Base-by-base conservation (phyloP, 1,139 yeast genomes). In the Yamadazyma buinensis region DNA sequence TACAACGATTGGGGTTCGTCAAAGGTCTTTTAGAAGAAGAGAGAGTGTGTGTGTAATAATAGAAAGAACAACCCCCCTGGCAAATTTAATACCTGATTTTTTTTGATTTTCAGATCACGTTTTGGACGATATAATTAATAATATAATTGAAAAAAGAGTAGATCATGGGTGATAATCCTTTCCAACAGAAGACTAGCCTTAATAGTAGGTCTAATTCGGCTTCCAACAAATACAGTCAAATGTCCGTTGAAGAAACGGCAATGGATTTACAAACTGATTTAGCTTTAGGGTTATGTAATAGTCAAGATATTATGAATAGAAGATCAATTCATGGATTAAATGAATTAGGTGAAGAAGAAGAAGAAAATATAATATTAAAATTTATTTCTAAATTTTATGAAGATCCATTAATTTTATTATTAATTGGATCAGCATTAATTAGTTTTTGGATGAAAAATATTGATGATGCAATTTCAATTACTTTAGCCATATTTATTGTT, bases 361-460 rank as follows among this genome's bases (percentile, higher is more conserved):
- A 84, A 28, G 97, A 90, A 46, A 75, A 77, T 39, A 52, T 90
- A 32, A 40, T 75, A 12, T 59, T 74, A 62, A 84, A 84, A 55
- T 92, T 92, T 49, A 37, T 87, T 17, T 70, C 82, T 37, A 86
- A 81, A 36, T 90, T 92, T 53, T 81, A 84, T 49, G 92, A 84
- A 48, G 95, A 90, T 60, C 96, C 96, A 13, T 69, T 92, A 59
- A 90, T 92, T 44, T 64, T 92, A 48, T 64, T 92, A 37, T 70
- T 92, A 50, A 84, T 88, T 30, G 97, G 94, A 0, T 86, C 96
- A 0, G 96, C 97, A 0, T 72, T 73, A 4, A 70, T 92, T 24
- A 81, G 94, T 45, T 83, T 92, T 47, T 61, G 85, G 54, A 85
- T 92, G 94, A 95, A 95, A 17, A 92, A 92, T 59, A 77, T 80